Conservation (phyloP, 768 basidiomycete genomes). For the Chalciporus sphaerocephalus region DNA sequence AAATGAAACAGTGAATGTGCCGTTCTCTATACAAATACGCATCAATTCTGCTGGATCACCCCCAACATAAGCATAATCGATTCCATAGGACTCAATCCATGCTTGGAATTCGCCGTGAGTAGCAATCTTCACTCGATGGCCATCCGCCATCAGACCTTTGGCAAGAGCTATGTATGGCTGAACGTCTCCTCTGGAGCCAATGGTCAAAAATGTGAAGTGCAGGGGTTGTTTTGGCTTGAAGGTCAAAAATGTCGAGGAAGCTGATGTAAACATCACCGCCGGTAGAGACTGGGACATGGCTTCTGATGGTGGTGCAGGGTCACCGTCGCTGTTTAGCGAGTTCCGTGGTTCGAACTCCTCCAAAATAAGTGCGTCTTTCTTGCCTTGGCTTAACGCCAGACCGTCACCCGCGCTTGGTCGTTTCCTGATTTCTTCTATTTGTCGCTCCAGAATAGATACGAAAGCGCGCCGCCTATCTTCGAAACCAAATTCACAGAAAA, state of each 20-base stretch:
- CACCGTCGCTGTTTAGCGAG: constrained; percentile 32
- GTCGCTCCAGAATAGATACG: constrained; percentile 66
- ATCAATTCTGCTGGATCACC: constrained; percentile 97
- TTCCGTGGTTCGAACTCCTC: constrained; percentile 73
- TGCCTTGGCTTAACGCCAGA: constrained; percentile 43
- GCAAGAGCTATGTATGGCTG: constrained; percentile 97
- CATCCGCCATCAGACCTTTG: constrained; percentile 86
- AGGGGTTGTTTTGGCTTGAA: constrained; percentile 87
- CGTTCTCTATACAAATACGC: constrained; percentile 97
- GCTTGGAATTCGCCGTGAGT: constrained; percentile 93
- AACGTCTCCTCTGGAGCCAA: constrained; percentile 94
- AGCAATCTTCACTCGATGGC: constrained; percentile 86
- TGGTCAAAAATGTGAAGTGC: constrained; percentile 91
- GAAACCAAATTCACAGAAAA: constrained; percentile 91
- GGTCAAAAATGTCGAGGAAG: constrained; percentile 93
- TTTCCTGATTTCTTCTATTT: constrained; percentile 68
- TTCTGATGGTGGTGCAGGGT: constrained; percentile 48
- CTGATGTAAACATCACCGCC: constrained; percentile 94
- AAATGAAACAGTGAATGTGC: constrained; percentile 94
- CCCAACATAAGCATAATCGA: constrained; percentile 90
- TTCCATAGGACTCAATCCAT: constrained; percentile 96
- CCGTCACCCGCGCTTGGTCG: constrained; percentile 45
- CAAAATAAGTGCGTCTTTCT: constrained; percentile 71
- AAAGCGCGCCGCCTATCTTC: constrained; percentile 79
- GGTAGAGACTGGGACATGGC: constrained; percentile 67